A percentile compares a stretch with the other conserved stretches of the same genome.
These are phyloP conservation scores for Tricholoma sp. DNA, from an alignment of 768 basidiomycete species.

Conservation along the genomic window DNA sequence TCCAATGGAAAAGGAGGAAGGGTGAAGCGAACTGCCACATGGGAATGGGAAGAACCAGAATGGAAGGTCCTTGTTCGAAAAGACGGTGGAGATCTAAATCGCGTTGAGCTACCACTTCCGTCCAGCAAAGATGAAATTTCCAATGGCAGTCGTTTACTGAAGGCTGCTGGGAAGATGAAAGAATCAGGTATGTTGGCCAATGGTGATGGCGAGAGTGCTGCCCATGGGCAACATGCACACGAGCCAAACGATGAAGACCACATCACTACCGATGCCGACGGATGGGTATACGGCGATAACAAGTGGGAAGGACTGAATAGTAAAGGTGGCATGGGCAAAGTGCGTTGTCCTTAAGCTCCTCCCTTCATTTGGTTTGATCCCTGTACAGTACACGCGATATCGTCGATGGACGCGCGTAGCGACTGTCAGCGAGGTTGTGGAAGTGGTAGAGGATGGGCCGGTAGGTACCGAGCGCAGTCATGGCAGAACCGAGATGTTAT, in stretches of 20 bases:
- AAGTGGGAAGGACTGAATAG: conserved; percentile 82
- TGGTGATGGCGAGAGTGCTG: conserved; percentile 21
- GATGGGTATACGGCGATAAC: conserved; percentile 94
- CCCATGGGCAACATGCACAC: conserved; percentile 19
- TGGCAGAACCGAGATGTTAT: background rate
- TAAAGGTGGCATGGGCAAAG: conserved; percentile 86
- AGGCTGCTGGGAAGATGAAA: conserved; percentile 49
- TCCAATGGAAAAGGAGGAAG: conserved; percentile 40
- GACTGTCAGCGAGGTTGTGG: conserved; percentile 65
- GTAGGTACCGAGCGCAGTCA: conserved; percentile 20
- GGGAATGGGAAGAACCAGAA: conserved; percentile 90
- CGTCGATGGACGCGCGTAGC: conserved; percentile 87
- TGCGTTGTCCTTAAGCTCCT: conserved; percentile 19
- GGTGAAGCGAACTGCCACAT: conserved; percentile 70
- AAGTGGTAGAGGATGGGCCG: conserved; percentile 40
- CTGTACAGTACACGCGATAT: conserved; percentile 75
- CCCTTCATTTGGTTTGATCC: background rate
- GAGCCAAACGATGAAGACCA: conserved; percentile 44
- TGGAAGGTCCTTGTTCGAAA: conserved; percentile 76
- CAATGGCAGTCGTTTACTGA: conserved; percentile 38
- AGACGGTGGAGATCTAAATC: conserved; percentile 42
- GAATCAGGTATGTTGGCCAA: conserved; percentile 24
- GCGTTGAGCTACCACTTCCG: conserved; percentile 54
- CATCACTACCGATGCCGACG: conserved; percentile 69
- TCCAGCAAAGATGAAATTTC: conserved; percentile 11